These are phyloP conservation scores for Ceratobasidium sp. DNA, from an alignment of 1,284 basidiomycete species.

Conservation along the genomic window DNA sequence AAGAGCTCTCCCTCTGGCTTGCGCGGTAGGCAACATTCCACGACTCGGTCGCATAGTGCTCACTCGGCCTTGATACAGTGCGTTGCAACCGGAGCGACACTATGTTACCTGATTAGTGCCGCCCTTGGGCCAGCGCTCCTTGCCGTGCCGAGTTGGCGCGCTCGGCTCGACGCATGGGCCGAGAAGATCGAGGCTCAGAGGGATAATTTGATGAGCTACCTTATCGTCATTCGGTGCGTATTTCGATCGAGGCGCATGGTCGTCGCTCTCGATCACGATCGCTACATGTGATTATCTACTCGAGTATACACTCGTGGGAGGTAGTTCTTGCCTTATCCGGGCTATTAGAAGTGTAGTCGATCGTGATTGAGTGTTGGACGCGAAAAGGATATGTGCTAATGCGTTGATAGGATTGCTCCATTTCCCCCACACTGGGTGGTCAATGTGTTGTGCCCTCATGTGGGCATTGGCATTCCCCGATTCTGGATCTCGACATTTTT, in stretches of 20 bases:
- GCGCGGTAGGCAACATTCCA: slow-evolving; percentile 56
- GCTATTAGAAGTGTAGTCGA: too few species aligned
- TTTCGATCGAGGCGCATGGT: not conserved
- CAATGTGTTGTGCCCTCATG: slow-evolving; percentile 91
- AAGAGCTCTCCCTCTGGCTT: slow-evolving; percentile 87
- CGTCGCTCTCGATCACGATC: not conserved
- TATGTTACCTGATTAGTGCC: slow-evolving; percentile 92
- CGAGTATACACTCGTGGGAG: not conserved
- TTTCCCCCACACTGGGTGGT: slow-evolving; percentile 94
- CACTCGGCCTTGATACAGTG: slow-evolving; percentile 53
- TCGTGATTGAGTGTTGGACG: not conserved
- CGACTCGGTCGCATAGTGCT: slow-evolving; percentile 2
- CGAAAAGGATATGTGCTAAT: not conserved
- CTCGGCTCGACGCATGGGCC: slow-evolving; percentile 81
- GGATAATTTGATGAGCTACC: slow-evolving; percentile 84
- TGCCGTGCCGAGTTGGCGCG: slow-evolving; percentile 82
- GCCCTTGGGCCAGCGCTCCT: slow-evolving; percentile 89
- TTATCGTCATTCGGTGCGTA: slow-evolving; percentile 73
- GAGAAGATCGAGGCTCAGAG: slow-evolving; percentile 72
- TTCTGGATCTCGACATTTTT: slow-evolving; percentile 94
- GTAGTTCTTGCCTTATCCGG: not conserved
- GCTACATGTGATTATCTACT: not conserved
- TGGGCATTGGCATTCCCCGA: slow-evolving; percentile 81
- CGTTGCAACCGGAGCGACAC: slow-evolving; percentile 87
- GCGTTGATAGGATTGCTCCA: slow-evolving; percentile 76